These are phyloP conservation scores for Penicillium expansum DNA, from an alignment of 2,329 filamentous ascomycete genomes.

Conservation along the genomic window DNA sequence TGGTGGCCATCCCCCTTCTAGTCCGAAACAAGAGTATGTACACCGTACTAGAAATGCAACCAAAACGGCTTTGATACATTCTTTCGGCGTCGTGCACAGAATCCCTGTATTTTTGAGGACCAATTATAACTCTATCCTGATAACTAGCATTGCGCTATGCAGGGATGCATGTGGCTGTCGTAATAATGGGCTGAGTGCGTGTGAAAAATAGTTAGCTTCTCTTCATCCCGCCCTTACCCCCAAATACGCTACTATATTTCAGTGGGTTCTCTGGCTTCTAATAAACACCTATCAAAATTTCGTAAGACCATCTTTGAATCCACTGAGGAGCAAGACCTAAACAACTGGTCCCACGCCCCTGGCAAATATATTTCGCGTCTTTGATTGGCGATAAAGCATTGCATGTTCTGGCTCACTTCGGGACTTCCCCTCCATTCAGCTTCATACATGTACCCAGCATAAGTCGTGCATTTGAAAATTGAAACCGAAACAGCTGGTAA, in stretches of 20 bases:
- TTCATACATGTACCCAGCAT: neutral
- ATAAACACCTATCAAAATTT: neutral
- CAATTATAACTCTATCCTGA: neutral
- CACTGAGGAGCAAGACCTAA: neutral
- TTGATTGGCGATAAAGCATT: neutral
- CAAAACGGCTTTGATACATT: neutral
- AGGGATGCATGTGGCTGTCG: neutral
- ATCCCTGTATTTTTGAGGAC: neutral
- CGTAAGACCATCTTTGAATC: neutral
- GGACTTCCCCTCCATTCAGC: neutral
- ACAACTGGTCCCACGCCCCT: neutral
- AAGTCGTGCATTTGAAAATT: neutral
- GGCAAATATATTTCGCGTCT: neutral
- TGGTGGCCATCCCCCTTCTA: neutral
- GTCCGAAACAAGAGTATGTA: neutral
- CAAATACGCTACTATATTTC: neutral
- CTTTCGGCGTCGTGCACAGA: neutral
- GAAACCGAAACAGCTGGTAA: neutral
- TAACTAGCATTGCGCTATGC: neutral
- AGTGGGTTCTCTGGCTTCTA: neutral
- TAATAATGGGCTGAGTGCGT: slow-evolving; percentile 3
- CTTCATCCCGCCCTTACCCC: neutral
- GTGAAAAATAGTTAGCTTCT: neutral
- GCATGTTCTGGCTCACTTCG: neutral
- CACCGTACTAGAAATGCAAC: neutral